Conservation (phyloP, 371 early-diverging fungal genomes). For the Mucor irregularis region DNA sequence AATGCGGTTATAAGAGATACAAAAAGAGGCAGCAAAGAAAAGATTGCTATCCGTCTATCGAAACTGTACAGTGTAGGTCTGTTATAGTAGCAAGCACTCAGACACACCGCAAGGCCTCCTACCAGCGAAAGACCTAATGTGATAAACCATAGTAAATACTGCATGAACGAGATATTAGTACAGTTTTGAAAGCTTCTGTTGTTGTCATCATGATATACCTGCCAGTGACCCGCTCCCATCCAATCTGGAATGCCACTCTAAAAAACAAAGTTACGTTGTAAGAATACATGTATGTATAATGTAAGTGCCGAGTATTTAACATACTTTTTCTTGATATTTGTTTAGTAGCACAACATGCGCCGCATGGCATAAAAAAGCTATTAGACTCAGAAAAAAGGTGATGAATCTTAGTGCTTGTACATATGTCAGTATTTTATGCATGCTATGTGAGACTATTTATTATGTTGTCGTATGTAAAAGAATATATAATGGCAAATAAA, state of each 20-base stretch:
- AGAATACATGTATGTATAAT: not conserved
- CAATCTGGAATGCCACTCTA: conserved; percentile 34
- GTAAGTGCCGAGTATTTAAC: not conserved
- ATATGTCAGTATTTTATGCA: not conserved
- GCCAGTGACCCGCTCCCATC: conserved; percentile 40
- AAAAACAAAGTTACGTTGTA: no score
- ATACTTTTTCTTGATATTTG: conserved; percentile 31
- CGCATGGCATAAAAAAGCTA: conserved; percentile 24
- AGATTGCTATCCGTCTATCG: conserved; percentile 27
- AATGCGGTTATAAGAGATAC: conserved; percentile 23
- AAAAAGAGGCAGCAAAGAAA: conserved; percentile 18
- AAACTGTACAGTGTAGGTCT: conserved; percentile 14
- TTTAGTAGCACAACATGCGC: conserved; percentile 28
- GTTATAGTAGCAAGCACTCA: conserved; percentile 26
- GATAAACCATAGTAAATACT: conserved; percentile 41
- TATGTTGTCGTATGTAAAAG: no score
- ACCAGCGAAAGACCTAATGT: conserved; percentile 26
- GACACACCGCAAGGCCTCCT: conserved; percentile 21
- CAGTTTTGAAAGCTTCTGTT: not conserved
- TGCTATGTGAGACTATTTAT: no score
- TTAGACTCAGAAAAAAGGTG: conserved; percentile 18
- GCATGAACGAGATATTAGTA: not conserved
- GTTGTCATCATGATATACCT: conserved; percentile 20
- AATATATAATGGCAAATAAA: conserved; percentile 1
- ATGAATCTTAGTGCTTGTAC: conserved; percentile 5